These are phyloP conservation scores for Amaranthus tricolor DNA, from an alignment of 179 eudicot species.

Conservation along the genomic window DNA sequence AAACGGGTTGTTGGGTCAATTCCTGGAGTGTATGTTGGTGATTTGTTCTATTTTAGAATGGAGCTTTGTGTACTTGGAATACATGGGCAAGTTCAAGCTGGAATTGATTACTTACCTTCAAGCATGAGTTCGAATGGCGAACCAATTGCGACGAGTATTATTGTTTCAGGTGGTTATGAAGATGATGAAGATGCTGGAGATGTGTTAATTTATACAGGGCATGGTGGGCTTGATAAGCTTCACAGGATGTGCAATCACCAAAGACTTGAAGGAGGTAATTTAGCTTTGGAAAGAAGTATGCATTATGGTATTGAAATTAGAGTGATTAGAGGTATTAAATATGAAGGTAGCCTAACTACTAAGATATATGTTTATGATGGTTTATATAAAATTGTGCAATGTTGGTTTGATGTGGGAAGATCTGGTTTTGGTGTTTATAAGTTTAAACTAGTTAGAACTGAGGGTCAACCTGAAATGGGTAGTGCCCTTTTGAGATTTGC, in stretches of 20 bases:
- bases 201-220: slow-evolving; percentile 76
- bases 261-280: slow-evolving; percentile 79
- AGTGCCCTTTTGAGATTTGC: slow-evolving; percentile 61
- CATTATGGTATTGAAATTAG: slow-evolving; percentile 82
- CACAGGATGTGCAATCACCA: slow-evolving; percentile 60
- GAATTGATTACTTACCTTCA: slow-evolving; percentile 73
- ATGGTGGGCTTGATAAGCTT: slow-evolving; percentile 79
- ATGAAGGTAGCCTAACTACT: slow-evolving; percentile 62
- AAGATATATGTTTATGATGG: slow-evolving; percentile 98
- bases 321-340: slow-evolving; percentile 79
- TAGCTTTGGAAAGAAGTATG: slow-evolving; percentile 90
- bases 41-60: slow-evolving; percentile 76
- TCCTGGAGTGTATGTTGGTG: slow-evolving; percentile 80
- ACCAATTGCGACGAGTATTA: slow-evolving; percentile 85
- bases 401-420: slow-evolving; percentile 91
- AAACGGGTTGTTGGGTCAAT: slow-evolving; percentile 80
- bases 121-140: slow-evolving; percentile 79
- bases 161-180: slow-evolving; percentile 90
- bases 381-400: slow-evolving; percentile 56
- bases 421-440: slow-evolving; percentile 93
- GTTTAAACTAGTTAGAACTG: slow-evolving; percentile 68
- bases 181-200: slow-evolving; percentile 89
- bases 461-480: slow-evolving; percentile 85
- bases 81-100: slow-evolving; percentile 84
- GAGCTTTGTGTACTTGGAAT: slow-evolving; percentile 87